These are phyloP conservation scores for Brassica juncea DNA, from an alignment of 345 rosid species.

Conservation along the genomic window DNA sequence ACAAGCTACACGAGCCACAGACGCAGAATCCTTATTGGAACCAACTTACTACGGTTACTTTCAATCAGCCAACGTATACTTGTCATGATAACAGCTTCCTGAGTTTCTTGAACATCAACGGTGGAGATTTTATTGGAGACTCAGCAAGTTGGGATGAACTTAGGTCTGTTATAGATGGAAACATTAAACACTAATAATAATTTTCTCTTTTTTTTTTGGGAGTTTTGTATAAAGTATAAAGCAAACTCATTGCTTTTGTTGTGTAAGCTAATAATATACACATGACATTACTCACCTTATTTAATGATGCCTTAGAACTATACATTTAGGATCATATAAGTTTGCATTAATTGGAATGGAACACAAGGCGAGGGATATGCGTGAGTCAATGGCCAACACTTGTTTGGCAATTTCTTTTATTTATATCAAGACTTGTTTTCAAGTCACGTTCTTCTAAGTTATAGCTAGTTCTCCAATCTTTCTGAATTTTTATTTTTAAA, in stretches of 20 bases:
- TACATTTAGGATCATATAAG: no score
- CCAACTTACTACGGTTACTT: slow-evolving; percentile 15
- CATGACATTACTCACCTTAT: no score
- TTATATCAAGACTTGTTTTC: no score
- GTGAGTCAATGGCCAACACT: no score
- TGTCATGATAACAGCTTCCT: slow-evolving; percentile 34
- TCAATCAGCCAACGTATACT: slow-evolving; percentile 19
- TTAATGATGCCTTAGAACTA: no score
- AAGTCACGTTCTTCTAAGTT: no score
- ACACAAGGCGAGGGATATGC: no score
- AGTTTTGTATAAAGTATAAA: slow-evolving; percentile 14
- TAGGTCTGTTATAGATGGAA: slow-evolving; percentile 56
- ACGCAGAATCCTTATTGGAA: slow-evolving; percentile 27
- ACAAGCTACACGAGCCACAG: slow-evolving; percentile 26
- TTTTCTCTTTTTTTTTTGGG: not conserved
- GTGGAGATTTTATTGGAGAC: slow-evolving; percentile 48
- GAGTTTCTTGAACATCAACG: slow-evolving; percentile 43
- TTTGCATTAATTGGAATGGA: no score
- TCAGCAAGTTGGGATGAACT: slow-evolving; percentile 73
- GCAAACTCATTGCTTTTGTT: slow-evolving; percentile 10
- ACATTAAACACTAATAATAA: slow-evolving; percentile 26
- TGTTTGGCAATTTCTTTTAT: no score
- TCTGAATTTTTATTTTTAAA: no score
- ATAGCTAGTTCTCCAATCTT: no score
- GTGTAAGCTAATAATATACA: not conserved